Conservation (phyloP, 2,329 filamentous ascomycete genomes). For the Nigrospora sphaerica region DNA sequence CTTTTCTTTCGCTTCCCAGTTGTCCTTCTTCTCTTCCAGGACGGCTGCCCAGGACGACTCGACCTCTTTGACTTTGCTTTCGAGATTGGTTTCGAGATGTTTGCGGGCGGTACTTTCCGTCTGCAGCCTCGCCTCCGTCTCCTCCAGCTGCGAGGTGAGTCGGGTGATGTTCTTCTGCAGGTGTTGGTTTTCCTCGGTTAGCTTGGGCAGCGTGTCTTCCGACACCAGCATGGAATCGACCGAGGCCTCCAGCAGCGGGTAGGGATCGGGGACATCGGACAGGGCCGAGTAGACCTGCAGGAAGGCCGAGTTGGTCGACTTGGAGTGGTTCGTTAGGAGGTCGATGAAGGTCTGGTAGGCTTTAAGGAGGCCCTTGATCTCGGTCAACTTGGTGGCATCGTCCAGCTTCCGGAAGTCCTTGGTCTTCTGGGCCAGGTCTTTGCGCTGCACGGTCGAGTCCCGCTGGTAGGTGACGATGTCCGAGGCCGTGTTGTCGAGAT, state of each 20-base stretch:
- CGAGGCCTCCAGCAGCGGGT: conserved; percentile 90
- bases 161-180: conserved; percentile 72
- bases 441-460: conserved; percentile 91
- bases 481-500: conserved; percentile 86
- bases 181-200: conserved; percentile 82
- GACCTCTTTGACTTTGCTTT: conserved; percentile 78
- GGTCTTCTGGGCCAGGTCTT: conserved; percentile 97
- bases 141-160: conserved; percentile 75
- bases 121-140: conserved; percentile 73
- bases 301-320: conserved; percentile 87
- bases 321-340: conserved; percentile 90
- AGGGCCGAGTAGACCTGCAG: conserved; percentile 87
- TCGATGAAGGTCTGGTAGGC: conserved; percentile 98
- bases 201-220: conserved; percentile 84
- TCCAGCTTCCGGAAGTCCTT: conserved; percentile 96
- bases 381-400: conserved; percentile 71
- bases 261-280: conserved; percentile 93
- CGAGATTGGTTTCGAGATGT: conserved; percentile 69
- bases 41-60: conserved; percentile 87
- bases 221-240: conserved; percentile 89
- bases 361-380: conserved; percentile 87
- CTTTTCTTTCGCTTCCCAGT: conserved; percentile 93
- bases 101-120: conserved; percentile 66
- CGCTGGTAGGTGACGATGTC: conserved; percentile 90
- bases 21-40: conserved; percentile 86